Conservation (phyloP, 768 basidiomycete genomes). For the Gymnopilus dilepis region DNA sequence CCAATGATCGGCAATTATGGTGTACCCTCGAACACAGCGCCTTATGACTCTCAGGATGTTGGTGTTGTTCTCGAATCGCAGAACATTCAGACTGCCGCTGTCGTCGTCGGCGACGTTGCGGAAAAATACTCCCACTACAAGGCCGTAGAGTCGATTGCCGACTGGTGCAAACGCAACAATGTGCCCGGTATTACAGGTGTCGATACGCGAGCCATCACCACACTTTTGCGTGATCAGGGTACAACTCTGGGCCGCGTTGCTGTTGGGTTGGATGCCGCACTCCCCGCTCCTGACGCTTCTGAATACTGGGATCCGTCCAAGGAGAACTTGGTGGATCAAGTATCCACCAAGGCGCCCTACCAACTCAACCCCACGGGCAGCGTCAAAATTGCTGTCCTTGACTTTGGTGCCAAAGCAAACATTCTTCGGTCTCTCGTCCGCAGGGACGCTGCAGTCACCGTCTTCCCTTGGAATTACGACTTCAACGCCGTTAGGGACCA, state of each 20-base stretch:
- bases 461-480: slow-evolving; percentile 97
- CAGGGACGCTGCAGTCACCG: slow-evolving; percentile 91
- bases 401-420: slow-evolving; percentile 98
- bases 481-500: slow-evolving; percentile 91
- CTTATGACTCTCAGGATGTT: slow-evolving; percentile 75
- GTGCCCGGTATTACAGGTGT: slow-evolving; percentile 96
- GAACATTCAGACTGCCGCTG: slow-evolving; percentile 88
- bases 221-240: slow-evolving; percentile 92
- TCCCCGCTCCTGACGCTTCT: slow-evolving; percentile 60
- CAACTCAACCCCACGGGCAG: slow-evolving; percentile 86
- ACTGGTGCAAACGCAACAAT: slow-evolving; percentile 91
- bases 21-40: slow-evolving; percentile 81
- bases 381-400: slow-evolving; percentile 92
- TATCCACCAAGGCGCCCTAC: slow-evolving; percentile 86
- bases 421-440: slow-evolving; percentile 92
- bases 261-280: slow-evolving; percentile 71
- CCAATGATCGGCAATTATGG: slow-evolving; percentile 99
- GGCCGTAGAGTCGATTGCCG: slow-evolving; percentile 89
- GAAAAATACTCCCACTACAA: slow-evolving; percentile 94
- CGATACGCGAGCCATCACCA: slow-evolving; percentile 96
- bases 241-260: slow-evolving; percentile 94
- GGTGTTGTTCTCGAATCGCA: slow-evolving; percentile 90
- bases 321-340: slow-evolving; percentile 94
- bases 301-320: slow-evolving; percentile 93
- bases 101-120: slow-evolving; percentile 94